Base-by-base conservation (phyloP, 345 rosid species). In the Linum tenue region DNA sequence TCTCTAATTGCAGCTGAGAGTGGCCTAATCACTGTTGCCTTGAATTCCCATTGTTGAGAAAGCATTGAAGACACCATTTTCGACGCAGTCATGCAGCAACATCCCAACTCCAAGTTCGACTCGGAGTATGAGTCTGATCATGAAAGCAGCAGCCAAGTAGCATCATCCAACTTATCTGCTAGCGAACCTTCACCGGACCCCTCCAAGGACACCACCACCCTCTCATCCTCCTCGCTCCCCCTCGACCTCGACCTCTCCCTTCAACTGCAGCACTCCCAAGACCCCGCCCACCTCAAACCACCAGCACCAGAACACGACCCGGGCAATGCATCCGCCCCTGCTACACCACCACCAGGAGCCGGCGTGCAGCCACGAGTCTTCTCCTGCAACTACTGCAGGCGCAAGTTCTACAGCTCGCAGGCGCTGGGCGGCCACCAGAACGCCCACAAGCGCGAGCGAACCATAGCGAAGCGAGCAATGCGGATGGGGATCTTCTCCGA, bases 341-440 rank as follows among this genome's bases (percentile, higher is more conserved):
- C 53, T 5, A 48, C 53, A 6, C 53, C 53, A 48, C 53, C 11
- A 48, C 14, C 14, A 6, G 53, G 53, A 48, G 53, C 53, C 53
- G 14, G 31, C 1, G 31, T 22, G 0, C 31, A 9, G 53, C 53
- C 53, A 8, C 74, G 87, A 17, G 81, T 84, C 73, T 92, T 92
- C 64, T 85, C 77, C 0, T 92, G 98, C 64, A 92, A 81, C 7
- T 92, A 84, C 82, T 92, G 98, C 62, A 81, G 91, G 3, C 87
- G 98, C 22, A 92, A 90, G 80, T 92, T 89, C 83, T 88, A 78
- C 81, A 87, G 91, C 44, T 89, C 97, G 16, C 98, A 92, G 73
- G 98, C 98, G 56, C 92, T 92, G 14, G 98, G 98, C 5, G 97
- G 98, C 72, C 98, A 92, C 80, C 98, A 92, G 42, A 92, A 89